A percentile compares a stretch with the other conserved stretches of the same genome.
Evolutionary conservation across 2,329 filamentous ascomycete species (phyloP).

Genomic region (Fusarium concolor): DNA sequence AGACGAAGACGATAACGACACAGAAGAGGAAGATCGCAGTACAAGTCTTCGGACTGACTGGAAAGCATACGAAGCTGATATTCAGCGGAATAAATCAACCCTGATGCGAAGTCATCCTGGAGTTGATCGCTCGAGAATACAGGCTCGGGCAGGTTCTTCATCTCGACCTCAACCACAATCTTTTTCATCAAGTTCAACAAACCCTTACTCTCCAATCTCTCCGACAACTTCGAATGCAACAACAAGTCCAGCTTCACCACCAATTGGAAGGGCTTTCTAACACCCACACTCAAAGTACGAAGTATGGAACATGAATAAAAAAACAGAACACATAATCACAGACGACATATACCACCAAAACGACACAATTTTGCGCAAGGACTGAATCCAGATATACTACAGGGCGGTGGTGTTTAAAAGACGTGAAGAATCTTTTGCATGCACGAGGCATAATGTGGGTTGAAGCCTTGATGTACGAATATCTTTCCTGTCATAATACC

Average conservation of each 20-base stretch:
- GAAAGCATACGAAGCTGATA: slow-evolving; percentile 56
- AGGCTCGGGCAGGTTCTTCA: slow-evolving; percentile 21
- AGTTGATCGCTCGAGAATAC: slow-evolving; percentile 34
- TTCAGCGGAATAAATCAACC: slow-evolving; percentile 46
- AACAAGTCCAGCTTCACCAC: slow-evolving; percentile 20
- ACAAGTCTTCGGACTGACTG: slow-evolving; percentile 49
- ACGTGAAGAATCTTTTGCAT: neutral
- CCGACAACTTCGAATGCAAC: slow-evolving; percentile 25
- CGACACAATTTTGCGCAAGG: slow-evolving; percentile 2
- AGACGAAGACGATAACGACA: slow-evolving; percentile 25
- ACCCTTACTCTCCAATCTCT: slow-evolving; percentile 26
- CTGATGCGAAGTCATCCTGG: slow-evolving; percentile 49
- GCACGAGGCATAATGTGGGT: slow-evolving; percentile 5
- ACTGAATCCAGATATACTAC: slow-evolving; percentile 27
- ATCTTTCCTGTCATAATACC: neutral
- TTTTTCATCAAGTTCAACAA: slow-evolving; percentile 33
- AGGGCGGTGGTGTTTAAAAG: slow-evolving; percentile 4
- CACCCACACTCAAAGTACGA: slow-evolving; percentile 1
- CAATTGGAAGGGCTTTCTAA: slow-evolving; percentile 27
- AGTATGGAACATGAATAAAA: neutral
- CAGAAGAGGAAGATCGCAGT: slow-evolving; percentile 35
- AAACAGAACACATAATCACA: neutral
- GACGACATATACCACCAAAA: slow-evolving; percentile 7
- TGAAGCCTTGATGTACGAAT: slow-evolving; percentile 8
- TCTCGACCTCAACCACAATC: slow-evolving; percentile 23